These are phyloP conservation scores for Cadophora sp. DNA, from an alignment of 2,329 filamentous ascomycete species.

Conservation along the genomic window DNA sequence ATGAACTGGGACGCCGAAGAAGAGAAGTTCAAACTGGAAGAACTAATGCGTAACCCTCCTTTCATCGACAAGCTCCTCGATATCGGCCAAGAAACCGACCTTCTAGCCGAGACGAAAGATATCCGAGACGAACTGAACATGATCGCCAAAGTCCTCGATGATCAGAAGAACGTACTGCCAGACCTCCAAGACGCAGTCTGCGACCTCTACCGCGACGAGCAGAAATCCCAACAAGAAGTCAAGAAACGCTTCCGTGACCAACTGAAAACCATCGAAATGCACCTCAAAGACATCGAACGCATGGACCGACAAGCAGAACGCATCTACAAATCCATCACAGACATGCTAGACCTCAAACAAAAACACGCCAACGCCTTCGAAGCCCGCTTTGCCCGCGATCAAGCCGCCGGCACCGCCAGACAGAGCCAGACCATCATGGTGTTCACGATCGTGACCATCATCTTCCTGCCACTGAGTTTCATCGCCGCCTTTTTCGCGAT, in stretches of 20 bases:
- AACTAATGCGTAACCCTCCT: slow-evolving; percentile 33
- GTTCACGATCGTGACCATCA: slow-evolving; percentile 46
- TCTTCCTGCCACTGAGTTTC: slow-evolving; percentile 44
- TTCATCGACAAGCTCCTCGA: slow-evolving; percentile 47
- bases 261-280: slow-evolving; percentile 34
- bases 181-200: slow-evolving; percentile 37
- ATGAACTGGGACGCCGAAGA: slow-evolving; percentile 44
- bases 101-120: slow-evolving; percentile 54
- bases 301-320: slow-evolving; percentile 83
- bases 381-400: slow-evolving; percentile 41
- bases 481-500: slow-evolving; percentile 41
- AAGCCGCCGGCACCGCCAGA: slow-evolving; percentile 37
- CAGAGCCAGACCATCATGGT: slow-evolving; percentile 46
- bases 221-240: slow-evolving; percentile 33
- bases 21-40: slow-evolving; percentile 31
- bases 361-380: slow-evolving; percentile 44
- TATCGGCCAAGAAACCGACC: slow-evolving; percentile 51
- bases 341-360: slow-evolving; percentile 57
- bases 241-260: slow-evolving; percentile 38
- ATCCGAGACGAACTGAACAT: slow-evolving; percentile 57
- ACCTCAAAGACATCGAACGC: slow-evolving; percentile 56
- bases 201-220: slow-evolving; percentile 38
- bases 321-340: slow-evolving; percentile 73
- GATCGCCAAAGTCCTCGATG: slow-evolving; percentile 50
- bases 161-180: slow-evolving; percentile 42